A percentile compares a stretch with the other conserved stretches of the same genome.
Evolutionary conservation across 352 stramenopile genomes (phyloP).

Genomic region (Elongisporangium prolatum): DNA sequence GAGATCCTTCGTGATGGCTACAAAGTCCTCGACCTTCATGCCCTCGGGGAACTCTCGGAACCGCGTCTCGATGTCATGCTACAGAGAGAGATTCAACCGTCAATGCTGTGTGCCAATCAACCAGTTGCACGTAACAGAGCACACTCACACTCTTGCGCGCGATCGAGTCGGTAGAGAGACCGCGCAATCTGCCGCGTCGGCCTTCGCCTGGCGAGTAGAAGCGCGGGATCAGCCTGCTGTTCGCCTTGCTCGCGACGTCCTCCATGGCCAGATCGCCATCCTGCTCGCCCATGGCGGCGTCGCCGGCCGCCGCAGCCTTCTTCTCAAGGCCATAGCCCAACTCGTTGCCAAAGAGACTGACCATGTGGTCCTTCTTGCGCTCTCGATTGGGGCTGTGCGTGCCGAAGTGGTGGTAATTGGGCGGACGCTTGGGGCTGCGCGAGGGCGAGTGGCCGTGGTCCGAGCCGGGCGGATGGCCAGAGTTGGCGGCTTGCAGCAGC

Average conservation of each 20-base stretch:
- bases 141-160: slow-evolving; percentile 34
- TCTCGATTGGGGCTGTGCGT: slow-evolving; percentile 33
- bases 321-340: slow-evolving; percentile 32
- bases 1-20: slow-evolving; percentile 96
- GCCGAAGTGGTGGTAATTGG: slow-evolving; percentile 73
- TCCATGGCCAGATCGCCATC: slow-evolving; percentile 24
- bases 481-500: slow-evolving; percentile 15
- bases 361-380: slow-evolving; percentile 56
- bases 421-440: slow-evolving; percentile 75
- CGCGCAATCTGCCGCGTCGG: slow-evolving; percentile 50
- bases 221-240: slow-evolving; percentile 40
- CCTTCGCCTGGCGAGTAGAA: slow-evolving; percentile 71
- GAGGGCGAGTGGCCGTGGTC: slow-evolving; percentile 40
- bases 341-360: slow-evolving; percentile 77
- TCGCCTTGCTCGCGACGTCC: slow-evolving; percentile 8
- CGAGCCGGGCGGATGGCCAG: slow-evolving; percentile 4
- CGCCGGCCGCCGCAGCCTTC: slow-evolving; percentile 18
- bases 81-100: background rate
- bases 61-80: slow-evolving; percentile 69
- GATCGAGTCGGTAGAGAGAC: slow-evolving; percentile 61
- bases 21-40: slow-evolving; percentile 86
- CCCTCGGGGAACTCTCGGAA: slow-evolving; percentile 77
- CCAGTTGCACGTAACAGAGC: background rate
- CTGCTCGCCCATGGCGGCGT: slow-evolving; percentile 12
- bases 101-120: slow-evolving; percentile 1